A percentile compares a stretch with the other conserved stretches of the same genome.
Conservation (phyloP, 1,284 basidiomycete species). For the Mycosarcoma mackinlayi region DNA sequence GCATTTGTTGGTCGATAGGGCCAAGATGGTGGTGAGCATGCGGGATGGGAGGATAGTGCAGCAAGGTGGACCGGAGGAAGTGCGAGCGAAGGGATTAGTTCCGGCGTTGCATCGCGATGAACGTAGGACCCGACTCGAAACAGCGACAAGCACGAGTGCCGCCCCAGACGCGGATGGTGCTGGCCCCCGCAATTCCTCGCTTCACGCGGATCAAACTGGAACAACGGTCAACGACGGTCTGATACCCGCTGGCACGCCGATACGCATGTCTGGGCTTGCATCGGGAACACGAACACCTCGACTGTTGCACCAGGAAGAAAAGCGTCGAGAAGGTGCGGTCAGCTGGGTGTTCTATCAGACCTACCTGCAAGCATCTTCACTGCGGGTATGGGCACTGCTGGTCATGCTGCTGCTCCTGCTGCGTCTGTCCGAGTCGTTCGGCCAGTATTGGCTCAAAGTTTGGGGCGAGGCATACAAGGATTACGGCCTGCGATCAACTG, state of each 20-base stretch:
- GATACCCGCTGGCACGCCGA: background rate
- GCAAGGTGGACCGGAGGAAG: constrained; percentile 28
- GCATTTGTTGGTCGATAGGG: constrained; percentile 38
- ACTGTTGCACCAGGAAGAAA: constrained; percentile 55
- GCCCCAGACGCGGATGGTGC: background rate
- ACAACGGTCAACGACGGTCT: background rate
- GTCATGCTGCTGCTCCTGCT: constrained; percentile 31
- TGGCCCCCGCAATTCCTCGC: too few species aligned
- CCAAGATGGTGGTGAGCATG: constrained; percentile 57
- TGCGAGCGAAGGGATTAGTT: constrained; percentile 13
- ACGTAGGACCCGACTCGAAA: too few species aligned
- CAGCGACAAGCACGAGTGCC: too few species aligned
- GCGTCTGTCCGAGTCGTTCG: constrained; percentile 40
- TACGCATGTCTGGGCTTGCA: constrained; percentile 7
- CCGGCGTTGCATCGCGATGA: background rate
- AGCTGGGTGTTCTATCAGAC: constrained; percentile 48
- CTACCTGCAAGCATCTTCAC: constrained; percentile 46
- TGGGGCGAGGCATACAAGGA: constrained; percentile 56
- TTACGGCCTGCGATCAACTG: constrained; percentile 2
- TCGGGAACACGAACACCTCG: constrained; percentile 38
- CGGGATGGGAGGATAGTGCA: constrained; percentile 26
- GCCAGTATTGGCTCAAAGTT: constrained; percentile 59
- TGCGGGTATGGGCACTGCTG: constrained; percentile 32
- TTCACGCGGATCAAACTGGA: background rate
- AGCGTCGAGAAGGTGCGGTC: constrained; percentile 46